phyloP scores from a whole-genome alignment of 441 rosid genomes.

The Adansonia gregorii region DNA sequence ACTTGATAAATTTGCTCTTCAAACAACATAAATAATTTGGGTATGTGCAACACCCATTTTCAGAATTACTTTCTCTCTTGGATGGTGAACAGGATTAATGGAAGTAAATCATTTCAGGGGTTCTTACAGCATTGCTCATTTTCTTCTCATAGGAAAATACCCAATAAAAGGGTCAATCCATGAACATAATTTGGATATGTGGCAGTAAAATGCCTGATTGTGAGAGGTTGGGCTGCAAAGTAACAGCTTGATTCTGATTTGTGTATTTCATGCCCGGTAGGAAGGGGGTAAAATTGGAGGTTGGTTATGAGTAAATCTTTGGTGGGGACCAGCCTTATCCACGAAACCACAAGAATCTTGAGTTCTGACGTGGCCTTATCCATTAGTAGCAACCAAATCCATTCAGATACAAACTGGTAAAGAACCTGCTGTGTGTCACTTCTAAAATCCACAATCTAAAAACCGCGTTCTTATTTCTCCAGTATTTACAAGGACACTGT shows the following conservation, averaged over 20 bases:
- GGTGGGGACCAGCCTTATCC: conserved; percentile 55
- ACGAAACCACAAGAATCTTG: conserved; percentile 32
- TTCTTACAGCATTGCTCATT: no score
- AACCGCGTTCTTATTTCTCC: neutral
- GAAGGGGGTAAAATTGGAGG: neutral
- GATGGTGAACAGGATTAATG: no score
- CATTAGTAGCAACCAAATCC: conserved; percentile 32
- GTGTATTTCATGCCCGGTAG: neutral
- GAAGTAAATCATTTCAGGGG: no score
- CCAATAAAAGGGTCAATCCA: no score
- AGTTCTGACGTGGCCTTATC: conserved; percentile 57
- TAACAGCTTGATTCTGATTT: neutral
- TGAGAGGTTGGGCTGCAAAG: neutral
- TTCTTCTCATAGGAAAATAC: no score
- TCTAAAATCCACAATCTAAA: conserved; percentile 21
- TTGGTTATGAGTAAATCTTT: neutral
- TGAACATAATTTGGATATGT: neutral
- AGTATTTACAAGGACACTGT: neutral
- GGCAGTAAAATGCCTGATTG: neutral
- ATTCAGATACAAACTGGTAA: neutral
- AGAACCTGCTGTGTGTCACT: conserved; percentile 8
- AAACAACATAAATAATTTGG: no score
- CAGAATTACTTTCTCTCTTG: no score
- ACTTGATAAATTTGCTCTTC: no score
- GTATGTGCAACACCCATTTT: no score